Evolutionary conservation across 2,329 filamentous ascomycete species (phyloP), one percentile per base, ranked within the genome.

Genomic region (Penicillium sp.): DNA sequence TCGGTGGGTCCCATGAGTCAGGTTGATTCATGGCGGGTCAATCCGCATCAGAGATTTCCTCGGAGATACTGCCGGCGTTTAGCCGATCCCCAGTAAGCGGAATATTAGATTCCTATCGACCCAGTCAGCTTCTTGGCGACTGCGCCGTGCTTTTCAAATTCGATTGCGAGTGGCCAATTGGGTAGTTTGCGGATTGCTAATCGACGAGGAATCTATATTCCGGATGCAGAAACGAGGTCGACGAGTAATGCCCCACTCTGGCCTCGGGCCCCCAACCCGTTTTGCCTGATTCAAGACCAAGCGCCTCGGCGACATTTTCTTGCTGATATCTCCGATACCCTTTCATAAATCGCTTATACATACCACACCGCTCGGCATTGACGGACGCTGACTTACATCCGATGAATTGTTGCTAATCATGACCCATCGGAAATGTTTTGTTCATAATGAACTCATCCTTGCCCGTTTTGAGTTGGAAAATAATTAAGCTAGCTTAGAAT

Each of bases 1-100:
- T 18, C 28, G 31, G 55, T 62, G 60, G 60, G 53, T 39, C 45
- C 24, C 44, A 56, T 63, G 60, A 62, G 2, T 63, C 59, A 63
- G 9, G 40, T 11, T 60, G 57, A 61, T 39, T 61, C 56, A 55
- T 9, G 11, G 39, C 42, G 46, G 50, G 31, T 27, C 36, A 18
- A 47, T 35, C 42, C 50, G 46, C 44, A 33, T 39, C 50, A 43
- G 43, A 48, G 33, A 44, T 51, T 51, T 49, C 25, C 10, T 35
- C 56, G 60, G 60, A 62, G 51, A 49, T 62, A 61, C 25, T n/a
- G 33, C 7, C 54, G 54, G 56, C 31, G 38, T 56, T 54, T 50
- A 56, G 46, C 48, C 46, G 50, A 28, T 45, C 16, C 20, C 31
- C 40, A 24, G 48, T 52, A 43, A 51, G 31, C 52, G 52, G 48